Evolutionary conservation across 1,139 yeast species (phyloP).

Genomic region (Diutina pseudorugosa): DNA sequence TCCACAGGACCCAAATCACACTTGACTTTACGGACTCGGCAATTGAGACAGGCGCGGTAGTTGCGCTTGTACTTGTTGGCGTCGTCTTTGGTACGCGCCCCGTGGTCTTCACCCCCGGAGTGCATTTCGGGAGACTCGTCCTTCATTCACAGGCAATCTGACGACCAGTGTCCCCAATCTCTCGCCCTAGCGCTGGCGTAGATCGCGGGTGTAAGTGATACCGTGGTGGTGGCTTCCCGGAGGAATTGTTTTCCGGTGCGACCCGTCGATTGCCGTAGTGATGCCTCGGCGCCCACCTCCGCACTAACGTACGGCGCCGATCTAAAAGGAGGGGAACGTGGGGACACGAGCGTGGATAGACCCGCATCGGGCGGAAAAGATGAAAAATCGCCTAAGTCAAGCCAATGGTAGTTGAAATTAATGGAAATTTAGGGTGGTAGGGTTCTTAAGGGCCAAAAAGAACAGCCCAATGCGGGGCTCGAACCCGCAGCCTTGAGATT

Average conservation of each 20-base stretch:
- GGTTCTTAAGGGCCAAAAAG: neutral
- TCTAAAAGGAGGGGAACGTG: neutral
- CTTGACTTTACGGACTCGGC: slow-evolving; percentile 70
- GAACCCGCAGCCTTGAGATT: slow-evolving; percentile 10
- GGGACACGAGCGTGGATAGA: too few species aligned
- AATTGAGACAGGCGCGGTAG: slow-evolving; percentile 74
- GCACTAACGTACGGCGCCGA: neutral
- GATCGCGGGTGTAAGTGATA: neutral
- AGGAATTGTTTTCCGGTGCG: neutral
- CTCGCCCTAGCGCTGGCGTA: neutral
- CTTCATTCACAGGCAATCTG: neutral
- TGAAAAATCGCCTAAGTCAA: too few species aligned
- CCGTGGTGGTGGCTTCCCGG: neutral
- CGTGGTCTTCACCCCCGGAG: neutral
- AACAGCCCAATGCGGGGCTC: slow-evolving; percentile 5
- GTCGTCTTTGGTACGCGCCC: neutral
- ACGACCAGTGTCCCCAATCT: neutral
- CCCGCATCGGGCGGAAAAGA: too few species aligned
- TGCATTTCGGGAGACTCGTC: neutral
- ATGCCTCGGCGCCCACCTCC: neutral
- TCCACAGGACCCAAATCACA: slow-evolving; percentile 76
- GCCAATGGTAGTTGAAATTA: too few species aligned
- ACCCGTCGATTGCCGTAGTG: neutral
- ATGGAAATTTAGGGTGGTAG: too few species aligned
- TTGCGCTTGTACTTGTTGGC: slow-evolving; percentile 39